These are phyloP conservation scores for Conringia planisiliqua DNA, from an alignment of 345 rosid species.

Conservation along the genomic window DNA sequence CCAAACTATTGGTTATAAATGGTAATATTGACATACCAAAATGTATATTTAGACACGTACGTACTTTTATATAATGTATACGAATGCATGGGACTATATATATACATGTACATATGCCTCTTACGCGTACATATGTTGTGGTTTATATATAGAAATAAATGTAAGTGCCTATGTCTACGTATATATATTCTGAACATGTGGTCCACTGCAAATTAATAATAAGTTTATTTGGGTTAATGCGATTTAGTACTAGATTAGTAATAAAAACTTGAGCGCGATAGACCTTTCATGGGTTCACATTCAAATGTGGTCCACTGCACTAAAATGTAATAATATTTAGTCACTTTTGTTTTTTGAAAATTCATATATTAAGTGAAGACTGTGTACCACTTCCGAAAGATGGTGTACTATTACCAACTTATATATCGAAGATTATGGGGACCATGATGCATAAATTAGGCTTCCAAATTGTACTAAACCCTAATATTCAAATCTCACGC, in stretches of 20 bases:
- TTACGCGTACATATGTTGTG: neutral
- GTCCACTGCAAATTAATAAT: constrained; percentile 7
- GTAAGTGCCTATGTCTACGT: neutral
- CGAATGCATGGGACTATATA: neutral
- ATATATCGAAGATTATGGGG: constrained; percentile 25
- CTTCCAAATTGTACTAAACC: constrained; percentile 35
- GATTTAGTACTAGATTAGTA: constrained; percentile 26
- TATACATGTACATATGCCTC: neutral
- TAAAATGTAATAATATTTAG: neutral
- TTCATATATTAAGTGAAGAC: constrained; percentile 11
- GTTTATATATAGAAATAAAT: neutral
- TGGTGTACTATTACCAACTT: constrained; percentile 28
- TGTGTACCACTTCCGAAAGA: constrained; percentile 22
- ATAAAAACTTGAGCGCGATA: constrained; percentile 32
- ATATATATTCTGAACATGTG: constrained; percentile 7
- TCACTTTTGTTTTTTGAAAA: constrained; percentile 2
- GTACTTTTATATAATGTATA: neutral
- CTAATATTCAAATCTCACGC: constrained; percentile 38
- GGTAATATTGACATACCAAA: neutral
- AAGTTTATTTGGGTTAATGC: constrained; percentile 17
- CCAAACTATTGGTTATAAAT: neutral
- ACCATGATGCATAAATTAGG: constrained; percentile 34
- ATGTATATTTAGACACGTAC: neutral
- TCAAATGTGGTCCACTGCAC: constrained; percentile 25
- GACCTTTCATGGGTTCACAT: constrained; percentile 32